A percentile compares a stretch with the other conserved stretches of the same genome.
Conservation (phyloP, 257 asterid genomes). For the Vinca minor region DNA sequence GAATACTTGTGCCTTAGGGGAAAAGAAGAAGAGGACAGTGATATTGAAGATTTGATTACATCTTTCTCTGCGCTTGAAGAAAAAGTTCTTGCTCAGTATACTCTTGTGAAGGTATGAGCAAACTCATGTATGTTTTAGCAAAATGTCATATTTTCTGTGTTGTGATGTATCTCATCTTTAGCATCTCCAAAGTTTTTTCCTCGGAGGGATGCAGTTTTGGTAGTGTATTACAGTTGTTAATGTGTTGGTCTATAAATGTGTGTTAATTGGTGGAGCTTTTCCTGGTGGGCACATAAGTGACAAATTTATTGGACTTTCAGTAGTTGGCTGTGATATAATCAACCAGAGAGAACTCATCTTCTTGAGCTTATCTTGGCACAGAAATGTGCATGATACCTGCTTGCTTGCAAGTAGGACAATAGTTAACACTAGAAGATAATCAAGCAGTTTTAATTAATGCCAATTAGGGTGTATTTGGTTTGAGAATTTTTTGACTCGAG, state of each 20-base stretch:
- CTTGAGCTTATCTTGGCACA: not conserved
- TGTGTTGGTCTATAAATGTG: not conserved
- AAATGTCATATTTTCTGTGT: not conserved
- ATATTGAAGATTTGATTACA: slow-evolving; percentile 63
- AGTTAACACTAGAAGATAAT: no score
- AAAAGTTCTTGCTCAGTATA: slow-evolving; percentile 81
- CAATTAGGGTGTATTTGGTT: no score
- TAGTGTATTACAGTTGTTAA: not conserved
- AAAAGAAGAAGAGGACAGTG: slow-evolving; percentile 61
- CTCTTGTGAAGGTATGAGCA: slow-evolving; percentile 73
- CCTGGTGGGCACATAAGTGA: not conserved
- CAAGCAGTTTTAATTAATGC: no score
- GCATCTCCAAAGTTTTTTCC: not conserved
- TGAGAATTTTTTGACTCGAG: no score
- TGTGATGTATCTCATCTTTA: slow-evolving; percentile 9
- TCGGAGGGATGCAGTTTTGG: not conserved
- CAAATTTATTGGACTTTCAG: not conserved
- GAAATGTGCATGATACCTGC: no score
- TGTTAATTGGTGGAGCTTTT: not conserved
- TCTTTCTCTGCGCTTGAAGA: slow-evolving; percentile 85
- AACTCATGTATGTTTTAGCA: slow-evolving; percentile 1
- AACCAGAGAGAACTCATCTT: slow-evolving; percentile 5
- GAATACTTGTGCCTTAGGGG: slow-evolving; percentile 33
- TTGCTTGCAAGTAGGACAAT: no score
- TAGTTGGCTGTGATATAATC: not conserved